Conservation (phyloP, 208 protist species). For the Balamuthia mandrillaris region DNA sequence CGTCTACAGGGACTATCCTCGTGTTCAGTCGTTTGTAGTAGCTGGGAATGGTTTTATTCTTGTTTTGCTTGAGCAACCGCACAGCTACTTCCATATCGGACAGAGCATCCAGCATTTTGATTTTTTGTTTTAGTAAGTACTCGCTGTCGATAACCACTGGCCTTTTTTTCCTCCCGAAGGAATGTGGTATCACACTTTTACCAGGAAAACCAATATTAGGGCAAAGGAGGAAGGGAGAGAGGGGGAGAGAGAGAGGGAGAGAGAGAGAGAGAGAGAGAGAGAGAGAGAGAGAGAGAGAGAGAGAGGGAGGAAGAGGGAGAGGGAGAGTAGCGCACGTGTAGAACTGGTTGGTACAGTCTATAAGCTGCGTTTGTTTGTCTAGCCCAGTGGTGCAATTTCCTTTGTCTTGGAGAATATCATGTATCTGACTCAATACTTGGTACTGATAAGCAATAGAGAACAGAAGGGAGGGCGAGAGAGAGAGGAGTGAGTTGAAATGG, state of each 20-base stretch:
- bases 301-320: background rate
- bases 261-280: background rate
- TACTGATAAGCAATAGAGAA: background rate
- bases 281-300: background rate
- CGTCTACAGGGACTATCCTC: background rate
- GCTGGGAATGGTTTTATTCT: too few species aligned
- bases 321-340: constrained; percentile 35
- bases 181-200: constrained; percentile 12
- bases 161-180: constrained; percentile 48
- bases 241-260: background rate
- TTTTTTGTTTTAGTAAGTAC: background rate
- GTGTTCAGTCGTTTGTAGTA: background rate
- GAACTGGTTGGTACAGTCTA: constrained; percentile 35
- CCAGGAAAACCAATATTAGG: background rate
- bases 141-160: background rate
- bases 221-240: constrained; percentile 35
- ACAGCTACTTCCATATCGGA: constrained; percentile 35
- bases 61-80: too few species aligned
- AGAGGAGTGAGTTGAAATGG: background rate
- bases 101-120: constrained; percentile 19
- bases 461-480: background rate
- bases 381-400: background rate
- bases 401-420: background rate
- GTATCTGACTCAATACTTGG: constrained; percentile 30
- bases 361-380: background rate